phyloP scores from a whole-genome alignment of 805 yeast genomes.

The Candida methanosorbosa region DNA sequence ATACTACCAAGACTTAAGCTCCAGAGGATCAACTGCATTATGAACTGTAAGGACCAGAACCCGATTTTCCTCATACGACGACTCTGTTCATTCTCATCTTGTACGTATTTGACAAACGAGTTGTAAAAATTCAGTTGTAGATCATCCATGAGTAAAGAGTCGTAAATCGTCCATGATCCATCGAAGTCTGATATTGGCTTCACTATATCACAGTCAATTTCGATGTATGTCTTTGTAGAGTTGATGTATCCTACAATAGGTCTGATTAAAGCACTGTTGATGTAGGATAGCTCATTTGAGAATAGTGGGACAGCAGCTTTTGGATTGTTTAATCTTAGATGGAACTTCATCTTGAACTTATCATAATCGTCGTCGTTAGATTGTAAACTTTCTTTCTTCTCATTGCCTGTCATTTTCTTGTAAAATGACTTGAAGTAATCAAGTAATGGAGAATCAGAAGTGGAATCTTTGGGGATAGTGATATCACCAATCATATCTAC shows the following conservation, averaged over 20 bases:
- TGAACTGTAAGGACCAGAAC: conserved; percentile 83
- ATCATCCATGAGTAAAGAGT: conserved; percentile 85
- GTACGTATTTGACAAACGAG: conserved; percentile 81
- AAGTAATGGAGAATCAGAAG: conserved; percentile 32
- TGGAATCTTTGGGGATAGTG: conserved; percentile 54
- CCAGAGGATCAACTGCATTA: conserved; percentile 75
- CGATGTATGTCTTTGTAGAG: conserved; percentile 81
- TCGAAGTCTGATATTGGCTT: conserved; percentile 78
- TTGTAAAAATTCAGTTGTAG: conserved; percentile 83
- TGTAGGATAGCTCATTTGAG: conserved; percentile 79
- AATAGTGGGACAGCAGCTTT: conserved; percentile 85
- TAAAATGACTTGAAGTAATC: background rate
- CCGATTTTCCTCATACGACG: conserved; percentile 76
- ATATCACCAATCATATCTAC: conserved; percentile 94
- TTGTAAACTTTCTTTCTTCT: background rate
- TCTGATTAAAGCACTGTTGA: conserved; percentile 83
- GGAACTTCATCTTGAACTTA: conserved; percentile 64
- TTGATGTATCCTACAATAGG: conserved; percentile 96
- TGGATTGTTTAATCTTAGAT: conserved; percentile 74
- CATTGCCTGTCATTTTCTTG: background rate
- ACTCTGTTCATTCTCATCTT: conserved; percentile 72
- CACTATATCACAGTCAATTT: conserved; percentile 72
- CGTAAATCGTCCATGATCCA: conserved; percentile 96
- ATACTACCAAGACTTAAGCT: no score
- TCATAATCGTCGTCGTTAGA: background rate